Conservation (phyloP, 805 yeast genomes). For the Kregervanrija delftensis region DNA sequence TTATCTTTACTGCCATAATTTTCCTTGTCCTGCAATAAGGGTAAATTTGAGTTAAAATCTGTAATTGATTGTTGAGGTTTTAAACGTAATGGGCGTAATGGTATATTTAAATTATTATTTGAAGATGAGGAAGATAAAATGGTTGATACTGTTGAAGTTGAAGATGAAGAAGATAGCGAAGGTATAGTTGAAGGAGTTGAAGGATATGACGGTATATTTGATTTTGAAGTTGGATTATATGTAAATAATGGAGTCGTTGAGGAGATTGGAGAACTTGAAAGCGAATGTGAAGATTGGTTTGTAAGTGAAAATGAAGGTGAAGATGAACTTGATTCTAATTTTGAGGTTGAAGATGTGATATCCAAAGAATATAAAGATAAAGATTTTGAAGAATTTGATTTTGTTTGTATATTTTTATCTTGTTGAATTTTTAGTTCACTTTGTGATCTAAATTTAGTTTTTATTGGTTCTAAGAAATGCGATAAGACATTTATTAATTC, state of each 20-base stretch:
- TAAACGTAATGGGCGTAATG: slow-evolving; percentile 12
- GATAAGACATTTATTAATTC: slow-evolving; percentile 67
- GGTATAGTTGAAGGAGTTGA: slow-evolving; percentile 10
- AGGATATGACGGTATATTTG: slow-evolving; percentile 4
- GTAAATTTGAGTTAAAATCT: background rate
- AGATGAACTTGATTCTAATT: background rate
- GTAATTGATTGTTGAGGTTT: slow-evolving; percentile 4
- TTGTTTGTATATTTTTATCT: background rate
- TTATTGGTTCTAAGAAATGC: slow-evolving; percentile 73
- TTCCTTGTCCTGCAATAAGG: no score
- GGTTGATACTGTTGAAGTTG: slow-evolving; percentile 13
- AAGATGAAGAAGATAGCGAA: slow-evolving; percentile 8
- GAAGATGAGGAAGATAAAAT: slow-evolving; percentile 27
- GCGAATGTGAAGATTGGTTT: background rate
- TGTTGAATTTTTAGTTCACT: slow-evolving; percentile 10
- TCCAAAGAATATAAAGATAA: background rate
- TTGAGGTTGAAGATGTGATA: background rate
- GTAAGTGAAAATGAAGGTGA: slow-evolving; percentile 3
- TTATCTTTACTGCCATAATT: no score
- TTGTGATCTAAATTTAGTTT: slow-evolving; percentile 35
- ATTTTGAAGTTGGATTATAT: slow-evolving; percentile 2
- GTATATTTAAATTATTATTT: slow-evolving; percentile 1
- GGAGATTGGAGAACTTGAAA: background rate
- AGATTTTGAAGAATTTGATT: background rate
- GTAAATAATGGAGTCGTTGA: slow-evolving; percentile 3